Base-by-base conservation (phyloP, 192 early-diverging fungal genomes). In the Umbelopsis sp. region DNA sequence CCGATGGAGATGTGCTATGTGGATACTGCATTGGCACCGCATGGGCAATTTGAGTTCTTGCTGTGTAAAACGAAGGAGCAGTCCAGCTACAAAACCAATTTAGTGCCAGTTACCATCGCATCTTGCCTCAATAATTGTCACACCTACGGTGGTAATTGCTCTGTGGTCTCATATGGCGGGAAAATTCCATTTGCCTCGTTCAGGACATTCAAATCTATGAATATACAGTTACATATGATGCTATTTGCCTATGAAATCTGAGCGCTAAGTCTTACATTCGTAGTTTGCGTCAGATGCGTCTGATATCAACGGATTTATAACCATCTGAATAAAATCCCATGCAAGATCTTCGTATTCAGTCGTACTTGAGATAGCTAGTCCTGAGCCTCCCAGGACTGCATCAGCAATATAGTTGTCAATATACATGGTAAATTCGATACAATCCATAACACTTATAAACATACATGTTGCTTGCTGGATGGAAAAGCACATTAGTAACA, bases 21-120 rank as follows among this genome's bases (percentile, higher is more conserved):
- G 67, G 67, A 51, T 69, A 69, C 48, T 69, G 67, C 48, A 69
- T 69, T 8, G 67, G 67, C 1, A 69, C 67, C 0, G 67, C 67
- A 30, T 69, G 67, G 21, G 27, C 27, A 52, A 69, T 52, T 16
- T 49, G 21, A 20, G 11, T 20, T 37, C 67, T 27, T 22, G 49
- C 21, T 8, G 48, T 61, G n/a, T 61, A 61, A 35, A 61, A 61
- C 8, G 55, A 61, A n/a, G 55, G 55, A 12, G 55, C 55, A 35
- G 55, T 61, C 55, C 55, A 49, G 48, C 37, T 69, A 23, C 5
- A 58, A 6, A 33, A 58, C 2, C 33, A 15, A 18, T 6, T 58
- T 61, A 37, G 27, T 6, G 6, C 0, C 37, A 41, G 6, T 4
- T 41, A 10, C 37, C 37, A 41, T 41, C 0, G 2, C 7, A 41